Evolutionary conservation across 2,329 filamentous ascomycete species (phyloP), one percentile per base, ranked within the genome.

Genomic region (Colletotrichum lentis): DNA sequence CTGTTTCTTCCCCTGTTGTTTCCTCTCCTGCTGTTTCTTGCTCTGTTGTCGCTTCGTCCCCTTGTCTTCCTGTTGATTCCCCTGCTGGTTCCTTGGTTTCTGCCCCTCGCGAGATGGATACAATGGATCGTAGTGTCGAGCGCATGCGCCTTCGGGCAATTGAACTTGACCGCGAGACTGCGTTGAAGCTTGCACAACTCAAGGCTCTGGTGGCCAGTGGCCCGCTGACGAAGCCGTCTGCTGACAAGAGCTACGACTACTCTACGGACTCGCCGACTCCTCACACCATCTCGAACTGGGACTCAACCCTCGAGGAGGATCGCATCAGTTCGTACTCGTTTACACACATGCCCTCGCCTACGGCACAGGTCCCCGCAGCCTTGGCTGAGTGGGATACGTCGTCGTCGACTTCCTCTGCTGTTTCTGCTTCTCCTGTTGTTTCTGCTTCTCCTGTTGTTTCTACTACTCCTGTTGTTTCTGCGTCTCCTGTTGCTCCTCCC

Each of bases 221-320:
- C 31, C 12, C 35, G 12, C 14, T 10, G 35, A 18, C 43, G 39
- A 46, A 57, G 24, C 24, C 44, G 44, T 49, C 44, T 44, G 22
- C 44, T 18, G 24, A 59, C 11, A 60, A 55, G 39, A 55, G 43
- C n/a, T 44, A 64, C 55, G 62, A 64, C 46, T 59, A 64, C 35
- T 50, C 44, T 3, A 60, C 54, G 11, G 54, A 57, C 7, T 47
- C 43, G 18, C 61, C 61, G 12, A 64, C 61, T 16, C 61, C 61
- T 47, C 39, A 47, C 22, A 64, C 53, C 22, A 64, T 59, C 10
- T 64, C 61, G 11, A 56, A 59, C 61, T 64, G 54, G 31, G 61
- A 64, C 24, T 57, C 61, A 5, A 59, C 61, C 27, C 27, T 59
- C 39, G 56, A 49, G 31, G 56, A 59, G 56, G 54, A 47, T 50